Percentiles rank a stretch among this genome's conserved stretches.
These are phyloP conservation scores for Setaria viridis DNA, from an alignment of 202 grass and related monocot genomes.

Conservation along the genomic window DNA sequence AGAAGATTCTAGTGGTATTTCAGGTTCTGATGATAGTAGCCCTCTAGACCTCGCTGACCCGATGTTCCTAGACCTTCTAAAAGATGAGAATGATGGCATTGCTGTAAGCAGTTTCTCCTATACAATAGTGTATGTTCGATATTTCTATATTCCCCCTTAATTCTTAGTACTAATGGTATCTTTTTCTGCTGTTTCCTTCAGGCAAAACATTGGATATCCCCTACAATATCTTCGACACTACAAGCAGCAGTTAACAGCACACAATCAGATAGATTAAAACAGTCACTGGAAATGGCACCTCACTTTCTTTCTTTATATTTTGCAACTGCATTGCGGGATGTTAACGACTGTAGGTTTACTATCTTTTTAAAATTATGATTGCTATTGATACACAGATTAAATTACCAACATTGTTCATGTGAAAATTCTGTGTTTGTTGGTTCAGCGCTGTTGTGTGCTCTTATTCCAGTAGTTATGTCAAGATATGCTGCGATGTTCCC, in stretches of 20 bases:
- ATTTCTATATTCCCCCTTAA: conserved; percentile 15
- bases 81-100: conserved; percentile 97
- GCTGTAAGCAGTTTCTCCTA: conserved; percentile 62
- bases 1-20: conserved; percentile 69
- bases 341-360: conserved; percentile 71
- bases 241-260: conserved; percentile 68
- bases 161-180: conserved; percentile 18
- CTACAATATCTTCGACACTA: conserved; percentile 76
- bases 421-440: conserved; percentile 28
- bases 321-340: conserved; percentile 62
- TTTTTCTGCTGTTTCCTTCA: conserved; percentile 39
- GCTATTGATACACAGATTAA: conserved; percentile 18
- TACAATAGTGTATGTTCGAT: not conserved
- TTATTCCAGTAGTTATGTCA: conserved; percentile 92
- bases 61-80: conserved; percentile 93
- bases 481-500: conserved; percentile 93
- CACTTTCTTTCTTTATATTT: conserved; percentile 81
- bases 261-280: conserved; percentile 81
- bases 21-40: conserved; percentile 79
- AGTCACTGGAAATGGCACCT: conserved; percentile 79
- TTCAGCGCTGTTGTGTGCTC: conserved; percentile 91
- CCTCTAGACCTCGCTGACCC: conserved; percentile 83
- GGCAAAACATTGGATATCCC: conserved; percentile 95
- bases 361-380: conserved; percentile 6
- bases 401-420: conserved; percentile 33